Evolutionary conservation across 805 yeast genomes (phyloP), one percentile per base, ranked within the genome.

Genomic region (Monosporozyma solicola): DNA sequence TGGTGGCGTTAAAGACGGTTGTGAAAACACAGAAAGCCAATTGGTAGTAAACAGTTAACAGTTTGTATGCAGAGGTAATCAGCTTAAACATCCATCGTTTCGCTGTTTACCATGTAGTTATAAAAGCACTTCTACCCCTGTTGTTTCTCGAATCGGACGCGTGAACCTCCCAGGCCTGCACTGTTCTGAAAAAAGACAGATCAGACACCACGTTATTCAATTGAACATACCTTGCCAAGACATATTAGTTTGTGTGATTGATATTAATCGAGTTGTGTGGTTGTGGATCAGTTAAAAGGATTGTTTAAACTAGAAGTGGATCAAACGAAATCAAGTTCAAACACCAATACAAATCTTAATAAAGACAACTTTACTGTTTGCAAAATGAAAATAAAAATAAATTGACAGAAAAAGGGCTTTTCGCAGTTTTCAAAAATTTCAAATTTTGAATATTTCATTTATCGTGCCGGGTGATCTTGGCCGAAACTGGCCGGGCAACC

Each of bases 181-280:
- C 15, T 46, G 7, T 20, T 15, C 20, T 6, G 8, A 27, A n/a
- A 27, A 27, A 25, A 44, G 20, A n/a, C n/a, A 13, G 5, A 6
- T 9, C 15, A 31, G 15, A 20, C 32, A 51, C 25, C 33, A 29
- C 16, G 13, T 20, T 37, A 13, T 5, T 27, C 29, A 27, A 27
- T 27, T 13, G 7, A 25, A 43, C 76, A 57, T 65, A 73, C 75
- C 76, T 72, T 74, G 76, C 78, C 78, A 74, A 64, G 77, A 74
- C 77, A 74, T 74, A 20, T 51, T 47, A 4, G 29, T 43, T 41
- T 41, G 44, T 41, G 44, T 35, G n/a, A 35, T 35, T 35, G n/a
- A 35, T 35, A 33, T 33, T 33, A 13, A 33, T 33, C 10, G 20
- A 20, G 20, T 11, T 33, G 8, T 13, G 24, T 8, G 25, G 9